Base-by-base conservation (phyloP, 495 filamentous ascomycete genomes). In the Glonium stellatum region DNA sequence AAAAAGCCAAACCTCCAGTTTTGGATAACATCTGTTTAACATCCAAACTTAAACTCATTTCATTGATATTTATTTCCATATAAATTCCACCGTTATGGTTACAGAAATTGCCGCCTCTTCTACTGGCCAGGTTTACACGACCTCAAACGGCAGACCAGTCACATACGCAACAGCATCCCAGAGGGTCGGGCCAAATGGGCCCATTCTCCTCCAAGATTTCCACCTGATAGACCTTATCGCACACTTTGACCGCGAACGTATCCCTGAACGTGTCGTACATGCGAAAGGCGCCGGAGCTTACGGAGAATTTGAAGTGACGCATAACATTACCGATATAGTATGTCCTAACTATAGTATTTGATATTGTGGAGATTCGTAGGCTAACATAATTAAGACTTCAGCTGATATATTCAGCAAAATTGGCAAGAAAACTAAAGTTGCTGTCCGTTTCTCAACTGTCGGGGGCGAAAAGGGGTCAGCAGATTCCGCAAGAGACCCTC, bases 231-330 rank as follows among this genome's bases (percentile, higher is more conserved):
- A 68, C 37, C 49, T 60, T 46, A 31, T 68, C 52, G 9, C 65
- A 42, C 25, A 58, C 55, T 93, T 95, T 67, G 89, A 93, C 67
- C 89, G 92, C 64, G 89, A 95, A 71, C 82, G 90, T 54, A 92
- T 93, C 55, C 90, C 90, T 1, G 90, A 95, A 73, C 80, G 91
- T 52, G 90, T 95, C 13, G 89, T 96, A 2, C 91, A 96, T 69
- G 91, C 91, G 23, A 86, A 90, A 35, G 91, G 90, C 21, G 76
- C 81, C 15, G 91, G 84, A 37, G 91, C 91, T n/a, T 95, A 92
- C 65, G 91, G 91, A 12, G 60, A 62, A 41, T 66, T 66, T 42
- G 59, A 63, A 56, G 54, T 54, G 49, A 66, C 63, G 0, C 60
- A 63, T 36, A 60, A 66, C 48, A 53, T 59, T 34, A 66, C 58